Evolutionary conservation across 2,329 filamentous ascomycete species (phyloP).

Genomic region (Sporothrix luriei): DNA sequence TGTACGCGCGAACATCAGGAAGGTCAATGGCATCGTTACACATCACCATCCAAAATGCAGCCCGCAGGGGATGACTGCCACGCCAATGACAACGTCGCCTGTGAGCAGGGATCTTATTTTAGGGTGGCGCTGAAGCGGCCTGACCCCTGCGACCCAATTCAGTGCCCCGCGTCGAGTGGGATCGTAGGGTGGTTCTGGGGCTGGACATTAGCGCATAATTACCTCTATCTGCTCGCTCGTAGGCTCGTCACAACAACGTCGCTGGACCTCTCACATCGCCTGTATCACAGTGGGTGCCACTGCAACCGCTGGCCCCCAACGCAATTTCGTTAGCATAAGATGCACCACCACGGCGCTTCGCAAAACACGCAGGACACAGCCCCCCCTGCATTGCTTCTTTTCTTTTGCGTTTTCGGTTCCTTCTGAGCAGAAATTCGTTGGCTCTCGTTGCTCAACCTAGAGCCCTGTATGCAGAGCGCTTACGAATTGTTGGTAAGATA

Average conservation of each 20-base stretch:
- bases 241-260: not conserved
- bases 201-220: not conserved
- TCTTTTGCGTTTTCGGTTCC: too few relatives aligned
- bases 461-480: too few relatives aligned
- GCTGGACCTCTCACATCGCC: not conserved
- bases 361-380: not conserved
- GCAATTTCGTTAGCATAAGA: not conserved
- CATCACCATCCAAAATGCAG: conserved; percentile 6
- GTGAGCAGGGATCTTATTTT: not conserved
- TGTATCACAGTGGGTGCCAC: too few relatives aligned
- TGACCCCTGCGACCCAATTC: not conserved
- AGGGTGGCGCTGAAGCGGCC: not conserved
- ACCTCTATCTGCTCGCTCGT: not conserved
- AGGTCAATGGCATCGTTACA: not conserved
- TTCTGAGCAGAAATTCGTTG: too few relatives aligned
- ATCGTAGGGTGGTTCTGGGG: not conserved
- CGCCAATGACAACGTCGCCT: not conserved
- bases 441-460: too few relatives aligned
- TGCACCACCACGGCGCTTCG: conserved; percentile 4
- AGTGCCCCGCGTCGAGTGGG: not conserved
- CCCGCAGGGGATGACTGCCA: not conserved
- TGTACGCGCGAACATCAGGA: too few relatives aligned
- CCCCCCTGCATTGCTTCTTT: too few relatives aligned
- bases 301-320: conserved; percentile 6
- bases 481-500: too few relatives aligned